Percentiles rank a stretch among this genome's conserved stretches.
Evolutionary conservation across 2,329 filamentous ascomycete species (phyloP).

Genomic region (Fusarium solani-melongenae): DNA sequence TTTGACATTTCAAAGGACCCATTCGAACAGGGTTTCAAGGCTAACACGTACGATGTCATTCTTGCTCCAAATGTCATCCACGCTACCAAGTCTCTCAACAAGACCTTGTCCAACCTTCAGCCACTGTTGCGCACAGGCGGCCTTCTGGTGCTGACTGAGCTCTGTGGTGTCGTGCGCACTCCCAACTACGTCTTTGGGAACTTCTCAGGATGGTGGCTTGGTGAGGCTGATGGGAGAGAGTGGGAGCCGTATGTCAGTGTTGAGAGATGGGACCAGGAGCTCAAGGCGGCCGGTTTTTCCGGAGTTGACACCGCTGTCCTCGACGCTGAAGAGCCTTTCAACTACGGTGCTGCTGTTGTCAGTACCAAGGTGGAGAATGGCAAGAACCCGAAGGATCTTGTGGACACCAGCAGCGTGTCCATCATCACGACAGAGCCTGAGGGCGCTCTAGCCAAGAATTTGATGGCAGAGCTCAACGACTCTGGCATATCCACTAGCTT

Average conservation of each 20-base stretch:
- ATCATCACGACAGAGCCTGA: not conserved
- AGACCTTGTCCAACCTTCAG: conserved; percentile 37
- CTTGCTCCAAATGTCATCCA: conserved; percentile 46
- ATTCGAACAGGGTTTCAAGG: conserved; percentile 43
- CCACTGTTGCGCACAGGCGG: conserved; percentile 31
- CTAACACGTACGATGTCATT: conserved; percentile 43
- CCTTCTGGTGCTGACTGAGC: not conserved
- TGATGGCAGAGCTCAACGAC: not conserved
- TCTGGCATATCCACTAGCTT: not conserved
- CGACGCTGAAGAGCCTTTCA: not conserved
- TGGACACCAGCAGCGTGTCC: not conserved
- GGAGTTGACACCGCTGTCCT: conserved; percentile 5
- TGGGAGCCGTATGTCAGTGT: conserved; percentile 41
- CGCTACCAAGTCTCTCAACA: conserved; percentile 38
- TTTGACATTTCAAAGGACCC: conserved; percentile 49
- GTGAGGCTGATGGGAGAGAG: conserved; percentile 37
- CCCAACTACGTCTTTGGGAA: conserved; percentile 43
- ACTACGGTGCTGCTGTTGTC: not conserved
- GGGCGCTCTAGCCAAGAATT: not conserved
- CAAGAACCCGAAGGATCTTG: not conserved
- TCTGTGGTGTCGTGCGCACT: not conserved
- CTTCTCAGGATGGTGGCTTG: conserved; percentile 50
- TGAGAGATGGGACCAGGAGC: conserved; percentile 41
- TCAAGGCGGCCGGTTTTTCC: conserved; percentile 41
- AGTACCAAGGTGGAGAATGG: not conserved